A percentile compares a stretch with the other conserved stretches of the same genome.
These are phyloP conservation scores for Prunella vulgaris DNA, from an alignment of 257 asterid species.

Conservation along the genomic window DNA sequence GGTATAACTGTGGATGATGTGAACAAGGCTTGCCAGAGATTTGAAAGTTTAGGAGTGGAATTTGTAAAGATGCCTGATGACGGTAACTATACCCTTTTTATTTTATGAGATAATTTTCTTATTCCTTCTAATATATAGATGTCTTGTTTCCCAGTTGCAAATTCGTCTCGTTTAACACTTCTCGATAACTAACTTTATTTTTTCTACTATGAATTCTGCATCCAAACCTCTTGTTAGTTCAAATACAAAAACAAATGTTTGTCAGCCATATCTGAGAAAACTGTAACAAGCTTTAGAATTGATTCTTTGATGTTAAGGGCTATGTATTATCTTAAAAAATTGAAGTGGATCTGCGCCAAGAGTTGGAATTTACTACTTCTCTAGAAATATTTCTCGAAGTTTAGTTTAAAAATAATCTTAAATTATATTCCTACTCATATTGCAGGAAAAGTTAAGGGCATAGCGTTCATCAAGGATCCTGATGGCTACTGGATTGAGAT, in stretches of 20 bases:
- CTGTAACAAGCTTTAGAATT: not conserved
- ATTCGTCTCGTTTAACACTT: not conserved
- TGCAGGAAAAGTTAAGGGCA: constrained; percentile 70
- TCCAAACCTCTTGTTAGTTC: not conserved
- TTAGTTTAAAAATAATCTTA: not conserved
- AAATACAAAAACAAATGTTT: not conserved
- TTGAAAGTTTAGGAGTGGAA: constrained; percentile 75
- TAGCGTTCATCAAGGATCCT: constrained; percentile 85
- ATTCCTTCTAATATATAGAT: not conserved
- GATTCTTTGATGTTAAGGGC: not conserved
- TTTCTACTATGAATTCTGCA: not conserved
- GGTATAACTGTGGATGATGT: constrained; percentile 81
- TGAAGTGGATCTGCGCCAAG: not conserved
- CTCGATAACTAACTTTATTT: not conserved
- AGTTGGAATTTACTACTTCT: not conserved
- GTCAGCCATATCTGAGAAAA: not conserved
- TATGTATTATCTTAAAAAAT: no score
- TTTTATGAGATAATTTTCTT: not conserved
- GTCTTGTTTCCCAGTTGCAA: not conserved
- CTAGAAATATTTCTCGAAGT: not conserved
- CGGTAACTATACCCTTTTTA: constrained; percentile 38
- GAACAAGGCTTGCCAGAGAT: constrained; percentile 73
- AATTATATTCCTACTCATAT: not conserved
- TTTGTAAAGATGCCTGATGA: constrained; percentile 75
- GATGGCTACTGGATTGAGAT: constrained; percentile 97